Conservation (phyloP, 139 green algal species). For the Chlorella sp. region DNA sequence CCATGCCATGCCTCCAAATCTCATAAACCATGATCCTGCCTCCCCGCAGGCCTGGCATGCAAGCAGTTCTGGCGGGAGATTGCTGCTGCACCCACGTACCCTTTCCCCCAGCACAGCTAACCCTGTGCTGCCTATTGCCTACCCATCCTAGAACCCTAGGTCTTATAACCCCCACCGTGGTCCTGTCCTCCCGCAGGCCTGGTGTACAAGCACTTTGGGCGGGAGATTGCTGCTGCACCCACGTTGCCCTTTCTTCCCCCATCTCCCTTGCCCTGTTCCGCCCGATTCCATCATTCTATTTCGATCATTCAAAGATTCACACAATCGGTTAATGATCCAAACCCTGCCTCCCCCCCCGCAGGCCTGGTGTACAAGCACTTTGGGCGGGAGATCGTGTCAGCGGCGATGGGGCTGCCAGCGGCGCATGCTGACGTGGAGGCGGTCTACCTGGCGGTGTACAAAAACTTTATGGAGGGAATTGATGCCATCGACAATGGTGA, state of each 20-base stretch:
- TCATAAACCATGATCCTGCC: no score
- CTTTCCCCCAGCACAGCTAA: no score
- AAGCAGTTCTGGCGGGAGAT: slow-evolving; percentile 88
- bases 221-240: slow-evolving; percentile 71
- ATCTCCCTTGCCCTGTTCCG: no score
- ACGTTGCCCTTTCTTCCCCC: no score
- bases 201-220: slow-evolving; percentile 91
- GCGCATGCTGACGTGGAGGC: slow-evolving; percentile 73
- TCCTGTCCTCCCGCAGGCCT: slow-evolving; percentile 71
- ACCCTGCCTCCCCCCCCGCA: slow-evolving; percentile 61
- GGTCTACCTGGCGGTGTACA: slow-evolving; percentile 94
- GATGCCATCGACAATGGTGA: slow-evolving; percentile 97
- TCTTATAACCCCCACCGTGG: slow-evolving; percentile 66
- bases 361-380: slow-evolving; percentile 92
- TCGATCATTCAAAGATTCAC: no score
- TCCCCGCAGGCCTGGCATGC: slow-evolving; percentile 87
- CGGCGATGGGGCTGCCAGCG: slow-evolving; percentile 51
- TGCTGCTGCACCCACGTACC: no score
- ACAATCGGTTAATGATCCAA: slow-evolving; percentile 75
- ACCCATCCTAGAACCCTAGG: no score
- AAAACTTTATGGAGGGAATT: slow-evolving; percentile 94
- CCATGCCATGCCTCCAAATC: no score
- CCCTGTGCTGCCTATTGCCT: no score
- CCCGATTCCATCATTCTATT: no score
- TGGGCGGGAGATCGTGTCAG: slow-evolving; percentile 75